Evolutionary conservation across 1,139 yeast species (phyloP).

Genomic region (Hemisphaericaspora xylofermentans): DNA sequence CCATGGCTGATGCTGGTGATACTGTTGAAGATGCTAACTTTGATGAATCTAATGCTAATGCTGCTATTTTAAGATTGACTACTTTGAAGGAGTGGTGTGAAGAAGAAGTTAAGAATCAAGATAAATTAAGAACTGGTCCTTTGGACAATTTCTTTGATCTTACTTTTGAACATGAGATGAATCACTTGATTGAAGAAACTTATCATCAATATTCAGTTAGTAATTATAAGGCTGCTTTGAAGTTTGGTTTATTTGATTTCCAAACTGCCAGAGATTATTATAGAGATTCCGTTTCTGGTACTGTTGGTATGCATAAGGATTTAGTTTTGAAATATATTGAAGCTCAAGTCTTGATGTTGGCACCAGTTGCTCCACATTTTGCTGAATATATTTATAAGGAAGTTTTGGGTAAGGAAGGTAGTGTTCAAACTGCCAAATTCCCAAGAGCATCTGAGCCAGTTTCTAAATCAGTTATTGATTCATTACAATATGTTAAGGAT

Average conservation of each 20-base stretch:
- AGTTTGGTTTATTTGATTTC: conserved; percentile 88
- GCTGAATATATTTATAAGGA: conserved; percentile 89
- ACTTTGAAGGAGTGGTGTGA: conserved; percentile 96
- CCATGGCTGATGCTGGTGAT: conserved; percentile 98
- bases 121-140: conserved; percentile 68
- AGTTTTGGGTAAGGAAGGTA: conserved; percentile 56
- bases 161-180: conserved; percentile 95
- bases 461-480: conserved; percentile 59
- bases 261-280: conserved; percentile 95
- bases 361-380: conserved; percentile 96
- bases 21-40: conserved; percentile 96
- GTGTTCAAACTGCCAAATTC: conserved; percentile 76
- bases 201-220: conserved; percentile 68
- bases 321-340: conserved; percentile 81
- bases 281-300: conserved; percentile 70
- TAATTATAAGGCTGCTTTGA: conserved; percentile 84
- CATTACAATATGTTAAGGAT: conserved; percentile 75
- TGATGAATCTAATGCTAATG: conserved; percentile 95
- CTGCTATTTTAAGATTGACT: conserved; percentile 90
- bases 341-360: conserved; percentile 75
- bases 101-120: conserved; percentile 54
- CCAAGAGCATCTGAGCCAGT: conserved; percentile 72
- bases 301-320: conserved; percentile 77
- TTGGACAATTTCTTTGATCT: conserved; percentile 69
- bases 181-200: conserved; percentile 71